These are phyloP conservation scores for Eimeria praecox DNA, from an alignment of 169 alveolate genomes.

Conservation along the genomic window DNA sequence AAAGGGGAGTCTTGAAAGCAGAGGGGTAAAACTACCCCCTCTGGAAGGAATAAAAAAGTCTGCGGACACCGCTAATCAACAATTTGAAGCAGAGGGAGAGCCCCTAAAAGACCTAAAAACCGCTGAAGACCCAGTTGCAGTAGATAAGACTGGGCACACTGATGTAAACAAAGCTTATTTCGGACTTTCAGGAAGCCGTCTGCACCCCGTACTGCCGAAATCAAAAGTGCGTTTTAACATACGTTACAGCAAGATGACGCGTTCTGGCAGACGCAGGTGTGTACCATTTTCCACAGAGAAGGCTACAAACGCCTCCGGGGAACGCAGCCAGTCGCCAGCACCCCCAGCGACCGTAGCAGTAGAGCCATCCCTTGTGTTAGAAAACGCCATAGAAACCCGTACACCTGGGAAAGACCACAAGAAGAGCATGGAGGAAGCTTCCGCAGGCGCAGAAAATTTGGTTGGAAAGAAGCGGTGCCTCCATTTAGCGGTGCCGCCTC, in stretches of 20 bases:
- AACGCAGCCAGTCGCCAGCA: background rate
- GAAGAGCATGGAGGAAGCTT: background rate
- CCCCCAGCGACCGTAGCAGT: background rate
- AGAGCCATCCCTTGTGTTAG: background rate
- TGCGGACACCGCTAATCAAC: background rate
- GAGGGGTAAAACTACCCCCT: background rate
- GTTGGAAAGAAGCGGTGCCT: background rate
- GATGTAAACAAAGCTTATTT: too few relatives aligned
- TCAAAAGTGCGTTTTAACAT: too few relatives aligned
- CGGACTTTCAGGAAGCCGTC: background rate
- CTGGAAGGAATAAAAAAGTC: background rate
- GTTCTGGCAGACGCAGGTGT: background rate
- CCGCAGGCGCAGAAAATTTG: background rate
- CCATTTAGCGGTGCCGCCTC: too few relatives aligned
- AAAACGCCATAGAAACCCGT: background rate
- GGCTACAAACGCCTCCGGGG: background rate
- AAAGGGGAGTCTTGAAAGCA: background rate
- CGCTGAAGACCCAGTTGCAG: background rate
- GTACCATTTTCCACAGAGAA: background rate
- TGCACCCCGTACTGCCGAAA: background rate
- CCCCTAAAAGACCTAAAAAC: background rate
- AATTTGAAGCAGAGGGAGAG: background rate
- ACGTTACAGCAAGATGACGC: background rate
- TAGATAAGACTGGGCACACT: background rate
- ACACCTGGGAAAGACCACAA: background rate